Percentiles rank a stretch among this genome's conserved stretches.
Conservation (phyloP, 192 early-diverging fungal species). For the Helicostylum pulchrum region DNA sequence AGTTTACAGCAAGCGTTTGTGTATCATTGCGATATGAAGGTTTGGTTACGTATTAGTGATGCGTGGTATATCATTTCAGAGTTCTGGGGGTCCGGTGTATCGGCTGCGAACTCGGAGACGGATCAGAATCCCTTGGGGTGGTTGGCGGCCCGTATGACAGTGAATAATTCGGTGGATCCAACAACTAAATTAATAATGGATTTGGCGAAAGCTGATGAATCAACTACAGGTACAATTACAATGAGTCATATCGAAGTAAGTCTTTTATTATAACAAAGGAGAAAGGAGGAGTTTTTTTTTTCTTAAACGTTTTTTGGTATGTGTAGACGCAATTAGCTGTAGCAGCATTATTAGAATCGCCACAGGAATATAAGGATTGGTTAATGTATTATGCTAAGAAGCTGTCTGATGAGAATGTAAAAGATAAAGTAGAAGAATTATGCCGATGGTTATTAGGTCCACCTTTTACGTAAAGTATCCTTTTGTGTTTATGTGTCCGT, state of each 20-base stretch:
- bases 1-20: slow-evolving; percentile 57
- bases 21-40: slow-evolving; percentile 61
- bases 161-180: slow-evolving; percentile 6
- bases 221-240: slow-evolving; percentile 33
- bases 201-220: slow-evolving; percentile 4
- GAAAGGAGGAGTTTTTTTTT: slow-evolving; percentile 14
- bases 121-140: slow-evolving; percentile 27
- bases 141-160: slow-evolving; percentile 24
- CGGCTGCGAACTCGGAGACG: slow-evolving; percentile 1
- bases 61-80: slow-evolving; percentile 53
- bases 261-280: too few relatives aligned
- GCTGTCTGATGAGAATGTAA: slow-evolving; percentile 60
- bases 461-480: slow-evolving; percentile 38
- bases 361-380: slow-evolving; percentile 60
- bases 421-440: slow-evolving; percentile 61
- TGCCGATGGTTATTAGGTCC: slow-evolving; percentile 65
- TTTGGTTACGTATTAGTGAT: slow-evolving; percentile 67
- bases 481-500: neutral
- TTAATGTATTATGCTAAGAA: slow-evolving; percentile 61
- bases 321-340: slow-evolving; percentile 53
- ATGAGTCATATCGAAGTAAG: slow-evolving; percentile 49
- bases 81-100: slow-evolving; percentile 37
- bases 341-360: slow-evolving; percentile 46
- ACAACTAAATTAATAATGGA: slow-evolving; percentile 6
- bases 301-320: too few relatives aligned